Evolutionary conservation across 805 yeast species (phyloP).

Genomic region (Citeromyces matritensis): DNA sequence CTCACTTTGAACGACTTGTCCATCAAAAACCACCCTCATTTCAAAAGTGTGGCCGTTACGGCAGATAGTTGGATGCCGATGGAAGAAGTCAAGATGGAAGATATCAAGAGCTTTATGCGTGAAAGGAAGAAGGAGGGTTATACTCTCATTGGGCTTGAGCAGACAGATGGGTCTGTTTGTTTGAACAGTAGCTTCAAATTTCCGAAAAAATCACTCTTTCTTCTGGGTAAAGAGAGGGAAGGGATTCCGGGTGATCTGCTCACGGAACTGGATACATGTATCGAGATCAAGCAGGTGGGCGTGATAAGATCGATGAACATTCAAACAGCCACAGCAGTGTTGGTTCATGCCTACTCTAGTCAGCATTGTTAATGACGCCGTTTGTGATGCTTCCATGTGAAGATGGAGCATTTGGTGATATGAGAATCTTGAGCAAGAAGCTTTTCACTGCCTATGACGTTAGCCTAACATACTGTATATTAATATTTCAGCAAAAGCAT

Average conservation of each 20-base stretch:
- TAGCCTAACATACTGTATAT: too few relatives aligned
- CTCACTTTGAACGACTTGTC: slow-evolving; percentile 61
- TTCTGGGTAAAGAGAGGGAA: slow-evolving; percentile 78
- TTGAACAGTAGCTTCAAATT: slow-evolving; percentile 49
- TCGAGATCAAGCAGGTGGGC: slow-evolving; percentile 86
- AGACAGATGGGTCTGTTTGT: slow-evolving; percentile 78
- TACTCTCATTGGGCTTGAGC: slow-evolving; percentile 80
- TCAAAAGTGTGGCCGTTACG: slow-evolving; percentile 82
- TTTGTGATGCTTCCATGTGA: too few relatives aligned
- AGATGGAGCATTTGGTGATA: too few relatives aligned
- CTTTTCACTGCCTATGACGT: too few relatives aligned
- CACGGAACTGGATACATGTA: slow-evolving; percentile 71
- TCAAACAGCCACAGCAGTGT: slow-evolving; percentile 91
- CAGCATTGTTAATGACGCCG: slow-evolving; percentile 35
- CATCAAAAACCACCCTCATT: slow-evolving; percentile 51
- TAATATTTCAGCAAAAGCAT: too few relatives aligned
- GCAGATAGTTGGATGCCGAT: slow-evolving; percentile 96
- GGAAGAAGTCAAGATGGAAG: slow-evolving; percentile 49
- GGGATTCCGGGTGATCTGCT: slow-evolving; percentile 83
- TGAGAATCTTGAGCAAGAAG: too few relatives aligned
- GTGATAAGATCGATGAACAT: slow-evolving; percentile 92
- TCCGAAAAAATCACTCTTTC: slow-evolving; percentile 64
- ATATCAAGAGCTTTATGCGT: slow-evolving; percentile 40
- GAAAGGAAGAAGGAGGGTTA: slow-evolving; percentile 61
- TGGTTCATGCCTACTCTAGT: slow-evolving; percentile 77